Conservation (phyloP, 192 early-diverging fungal species). For the Linnemannia elongata region DNA sequence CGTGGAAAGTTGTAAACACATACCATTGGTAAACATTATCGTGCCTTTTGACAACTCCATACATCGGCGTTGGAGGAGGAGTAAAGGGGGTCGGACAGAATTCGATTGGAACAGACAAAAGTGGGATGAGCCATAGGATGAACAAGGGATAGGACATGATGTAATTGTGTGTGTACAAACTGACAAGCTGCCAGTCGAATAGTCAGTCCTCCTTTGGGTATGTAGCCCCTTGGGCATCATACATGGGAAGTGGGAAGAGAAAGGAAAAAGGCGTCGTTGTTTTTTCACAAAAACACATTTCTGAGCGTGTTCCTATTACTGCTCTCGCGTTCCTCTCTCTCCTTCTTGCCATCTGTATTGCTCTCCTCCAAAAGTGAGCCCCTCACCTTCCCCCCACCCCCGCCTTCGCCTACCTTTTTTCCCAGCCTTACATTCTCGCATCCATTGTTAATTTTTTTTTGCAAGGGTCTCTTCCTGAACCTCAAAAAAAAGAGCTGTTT, state of each 20-base stretch:
- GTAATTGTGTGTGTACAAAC: neutral
- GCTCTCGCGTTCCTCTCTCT: neutral
- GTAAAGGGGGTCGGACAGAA: neutral
- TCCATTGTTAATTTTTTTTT: neutral
- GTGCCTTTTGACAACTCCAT: neutral
- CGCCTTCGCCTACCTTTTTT: neutral
- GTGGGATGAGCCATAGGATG: slow-evolving; percentile 3
- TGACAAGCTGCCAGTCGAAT: neutral
- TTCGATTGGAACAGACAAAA: neutral
- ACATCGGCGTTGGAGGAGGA: neutral
- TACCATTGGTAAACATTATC: neutral
- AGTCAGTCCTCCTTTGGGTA: neutral
- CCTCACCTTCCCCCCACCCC: neutral
- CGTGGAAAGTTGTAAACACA: neutral
- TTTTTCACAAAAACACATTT: neutral
- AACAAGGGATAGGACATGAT: neutral
- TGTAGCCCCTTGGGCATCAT: neutral
- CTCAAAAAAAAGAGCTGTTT: neutral
- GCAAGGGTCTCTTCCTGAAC: neutral
- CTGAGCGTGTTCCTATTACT: neutral
- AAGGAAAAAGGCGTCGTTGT: neutral
- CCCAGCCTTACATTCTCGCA: neutral
- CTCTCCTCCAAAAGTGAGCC: neutral
- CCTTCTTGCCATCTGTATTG: too few species aligned
- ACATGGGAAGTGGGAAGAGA: neutral